A percentile compares a stretch with the other conserved stretches of the same genome.
These are phyloP conservation scores for Cocos nucifera DNA, from an alignment of 176 grass and related monocot species.

Conservation along the genomic window DNA sequence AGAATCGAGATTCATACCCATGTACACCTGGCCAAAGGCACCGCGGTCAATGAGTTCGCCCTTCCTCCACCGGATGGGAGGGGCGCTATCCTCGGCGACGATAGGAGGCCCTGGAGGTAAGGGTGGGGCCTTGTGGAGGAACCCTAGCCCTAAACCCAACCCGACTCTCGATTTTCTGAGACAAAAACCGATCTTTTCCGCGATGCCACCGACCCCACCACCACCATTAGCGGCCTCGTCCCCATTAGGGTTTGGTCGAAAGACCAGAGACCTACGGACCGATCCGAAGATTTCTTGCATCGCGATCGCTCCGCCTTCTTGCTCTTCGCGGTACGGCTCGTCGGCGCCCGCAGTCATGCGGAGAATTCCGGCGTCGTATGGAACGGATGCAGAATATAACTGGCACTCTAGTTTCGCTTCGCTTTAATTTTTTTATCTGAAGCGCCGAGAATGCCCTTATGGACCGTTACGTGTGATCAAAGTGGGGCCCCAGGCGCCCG, in stretches of 20 bases:
- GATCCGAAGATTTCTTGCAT: conserved; percentile 86
- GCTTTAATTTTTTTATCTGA: conserved; percentile 35
- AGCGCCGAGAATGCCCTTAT: conserved; percentile 41
- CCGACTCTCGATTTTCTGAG: conserved; percentile 77
- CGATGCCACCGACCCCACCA: conserved; percentile 27
- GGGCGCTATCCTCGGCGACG: conserved; percentile 30
- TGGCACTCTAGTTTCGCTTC: conserved; percentile 26
- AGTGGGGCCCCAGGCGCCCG: no score
- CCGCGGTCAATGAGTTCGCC: conserved; percentile 79
- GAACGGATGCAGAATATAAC: neutral
- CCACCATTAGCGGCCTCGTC: conserved; percentile 7
- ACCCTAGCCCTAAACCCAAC: conserved; percentile 51
- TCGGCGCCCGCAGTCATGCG: no score
- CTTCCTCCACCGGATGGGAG: conserved; percentile 80
- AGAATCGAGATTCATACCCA: conserved; percentile 99
- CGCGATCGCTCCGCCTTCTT: conserved; percentile 1
- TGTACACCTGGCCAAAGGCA: conserved; percentile 86
- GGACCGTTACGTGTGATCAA: conserved; percentile 40
- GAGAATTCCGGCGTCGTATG: no score
- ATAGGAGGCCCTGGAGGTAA: conserved; percentile 32
- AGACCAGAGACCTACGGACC: conserved; percentile 69
- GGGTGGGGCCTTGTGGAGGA: conserved; percentile 52
- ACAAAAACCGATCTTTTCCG: conserved; percentile 52
- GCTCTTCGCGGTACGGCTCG: no score
- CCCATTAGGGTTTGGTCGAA: conserved; percentile 36